Evolutionary conservation across 805 yeast genomes (phyloP).

Genomic region (Wickerhamomyces strasburgensis): DNA sequence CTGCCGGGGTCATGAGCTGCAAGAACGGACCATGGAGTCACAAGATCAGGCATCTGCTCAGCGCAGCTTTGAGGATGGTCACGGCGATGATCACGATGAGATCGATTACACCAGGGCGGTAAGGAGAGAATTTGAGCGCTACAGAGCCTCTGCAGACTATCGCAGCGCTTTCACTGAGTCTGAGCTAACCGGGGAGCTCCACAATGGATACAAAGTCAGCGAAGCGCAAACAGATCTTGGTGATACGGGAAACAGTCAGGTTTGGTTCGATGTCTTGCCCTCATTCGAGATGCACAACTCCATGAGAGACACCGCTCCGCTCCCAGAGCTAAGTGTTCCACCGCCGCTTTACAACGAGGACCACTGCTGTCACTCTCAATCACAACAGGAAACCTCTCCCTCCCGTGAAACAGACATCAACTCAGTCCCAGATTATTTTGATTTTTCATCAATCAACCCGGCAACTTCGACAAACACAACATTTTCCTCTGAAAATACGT

Average conservation of each 20-base stretch:
- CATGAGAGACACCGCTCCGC: slow-evolving; percentile 34
- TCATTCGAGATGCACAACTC: slow-evolving; percentile 65
- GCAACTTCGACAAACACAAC: background rate
- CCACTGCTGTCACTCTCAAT: no score
- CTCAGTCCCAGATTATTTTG: background rate
- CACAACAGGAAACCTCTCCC: no score
- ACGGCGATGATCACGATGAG: slow-evolving; percentile 8
- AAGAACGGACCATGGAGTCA: no score
- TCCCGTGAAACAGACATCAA: background rate
- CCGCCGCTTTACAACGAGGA: slow-evolving; percentile 32
- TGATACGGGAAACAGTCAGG: slow-evolving; percentile 5
- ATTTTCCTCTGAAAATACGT: background rate
- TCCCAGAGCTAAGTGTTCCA: slow-evolving; percentile 29
- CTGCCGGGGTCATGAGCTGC: no score
- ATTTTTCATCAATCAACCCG: background rate
- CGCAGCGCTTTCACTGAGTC: no score
- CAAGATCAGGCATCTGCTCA: no score
- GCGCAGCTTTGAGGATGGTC: no score
- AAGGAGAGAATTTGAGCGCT: slow-evolving; percentile 8
- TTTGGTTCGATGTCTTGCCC: slow-evolving; percentile 51
- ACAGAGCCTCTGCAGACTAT: no score
- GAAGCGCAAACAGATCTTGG: slow-evolving; percentile 8
- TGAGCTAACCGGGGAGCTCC: no score
- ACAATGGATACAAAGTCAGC: no score
- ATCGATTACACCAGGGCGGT: slow-evolving; percentile 15